These are phyloP conservation scores for Saturnispora quitensis DNA, from an alignment of 805 yeast genomes.

Conservation along the genomic window DNA sequence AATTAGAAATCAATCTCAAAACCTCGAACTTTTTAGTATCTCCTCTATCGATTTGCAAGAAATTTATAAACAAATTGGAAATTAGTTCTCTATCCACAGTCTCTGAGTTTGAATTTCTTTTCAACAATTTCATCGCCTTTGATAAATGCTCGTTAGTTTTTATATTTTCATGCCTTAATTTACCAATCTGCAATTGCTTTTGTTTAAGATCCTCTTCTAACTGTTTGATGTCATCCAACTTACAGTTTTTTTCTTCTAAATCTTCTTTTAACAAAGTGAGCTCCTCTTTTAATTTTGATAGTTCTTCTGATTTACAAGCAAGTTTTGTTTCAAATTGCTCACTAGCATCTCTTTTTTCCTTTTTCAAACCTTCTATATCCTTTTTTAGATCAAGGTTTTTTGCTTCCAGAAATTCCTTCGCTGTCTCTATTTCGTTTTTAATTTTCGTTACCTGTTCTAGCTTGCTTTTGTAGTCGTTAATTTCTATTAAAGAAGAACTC, in stretches of 20 bases:
- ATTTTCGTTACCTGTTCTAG: slow-evolving; percentile 18
- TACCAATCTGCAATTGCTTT: slow-evolving; percentile 76
- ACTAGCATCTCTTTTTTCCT: slow-evolving; percentile 19
- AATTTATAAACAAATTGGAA: slow-evolving; percentile 77
- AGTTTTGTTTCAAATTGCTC: slow-evolving; percentile 12
- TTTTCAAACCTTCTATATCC: slow-evolving; percentile 14
- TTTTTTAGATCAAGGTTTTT: slow-evolving; percentile 19
- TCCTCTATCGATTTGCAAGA: slow-evolving; percentile 80
- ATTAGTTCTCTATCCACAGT: slow-evolving; percentile 83
- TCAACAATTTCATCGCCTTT: slow-evolving; percentile 80
- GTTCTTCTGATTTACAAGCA: slow-evolving; percentile 14
- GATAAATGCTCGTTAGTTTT: slow-evolving; percentile 89
- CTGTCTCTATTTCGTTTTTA: slow-evolving; percentile 18
- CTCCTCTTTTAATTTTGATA: slow-evolving; percentile 18
- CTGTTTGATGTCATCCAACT: slow-evolving; percentile 22
- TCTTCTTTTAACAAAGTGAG: slow-evolving; percentile 7
- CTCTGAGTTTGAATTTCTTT: slow-evolving; percentile 65
- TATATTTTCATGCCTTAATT: slow-evolving; percentile 89
- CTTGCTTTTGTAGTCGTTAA: slow-evolving; percentile 27
- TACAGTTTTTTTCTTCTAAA: slow-evolving; percentile 14
- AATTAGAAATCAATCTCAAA: slow-evolving; percentile 69
- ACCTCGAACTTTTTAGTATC: slow-evolving; percentile 95
- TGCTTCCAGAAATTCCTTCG: slow-evolving; percentile 14
- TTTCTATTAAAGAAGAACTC: slow-evolving; percentile 37
- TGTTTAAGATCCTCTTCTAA: slow-evolving; percentile 51